phyloP scores from a whole-genome alignment of 1,284 basidiomycete genomes.

The Testicularia cyperi region DNA sequence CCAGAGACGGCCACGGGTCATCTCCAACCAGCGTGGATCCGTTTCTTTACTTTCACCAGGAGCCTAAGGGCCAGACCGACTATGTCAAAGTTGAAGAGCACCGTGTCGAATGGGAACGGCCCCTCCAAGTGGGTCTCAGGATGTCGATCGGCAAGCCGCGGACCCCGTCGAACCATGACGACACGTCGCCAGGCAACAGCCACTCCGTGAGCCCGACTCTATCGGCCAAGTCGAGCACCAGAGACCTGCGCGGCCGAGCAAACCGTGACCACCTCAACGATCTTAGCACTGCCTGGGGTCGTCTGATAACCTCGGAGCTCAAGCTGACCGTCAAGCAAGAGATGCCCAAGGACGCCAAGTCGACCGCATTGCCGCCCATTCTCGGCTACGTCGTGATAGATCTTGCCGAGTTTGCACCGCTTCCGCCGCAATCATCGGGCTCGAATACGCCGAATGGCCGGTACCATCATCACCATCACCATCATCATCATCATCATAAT shows the following conservation, averaged over 20 bases:
- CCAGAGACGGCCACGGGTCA: slow-evolving; percentile 5
- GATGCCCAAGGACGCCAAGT: slow-evolving; percentile 20
- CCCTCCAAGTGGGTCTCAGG: slow-evolving; percentile 44
- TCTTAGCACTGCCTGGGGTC: slow-evolving; percentile 35
- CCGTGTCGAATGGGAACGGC: slow-evolving; percentile 46
- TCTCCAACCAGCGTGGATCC: slow-evolving; percentile 29
- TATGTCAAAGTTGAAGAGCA: slow-evolving; percentile 30
- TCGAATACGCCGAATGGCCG: slow-evolving; percentile 2
- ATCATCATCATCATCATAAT: slow-evolving; percentile 35
- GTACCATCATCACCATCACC: slow-evolving; percentile 37
- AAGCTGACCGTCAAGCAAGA: slow-evolving; percentile 45
- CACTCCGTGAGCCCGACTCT: slow-evolving; percentile 16
- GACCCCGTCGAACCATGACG: slow-evolving; percentile 2
- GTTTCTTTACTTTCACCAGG: slow-evolving; percentile 31
- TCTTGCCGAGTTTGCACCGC: slow-evolving; percentile 73
- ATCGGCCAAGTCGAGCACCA: slow-evolving; percentile 28
- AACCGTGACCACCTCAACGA: slow-evolving; percentile 22
- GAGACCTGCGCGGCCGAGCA: slow-evolving; percentile 7
- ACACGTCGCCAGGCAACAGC: slow-evolving; percentile 10
- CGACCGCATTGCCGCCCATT: slow-evolving; percentile 42
- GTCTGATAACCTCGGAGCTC: slow-evolving; percentile 39
- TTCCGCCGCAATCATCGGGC: slow-evolving; percentile 61
- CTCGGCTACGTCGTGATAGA: slow-evolving; percentile 72
- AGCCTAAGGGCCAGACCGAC: slow-evolving; percentile 42
- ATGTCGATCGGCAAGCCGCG: slow-evolving; percentile 46